Conservation (phyloP, 495 filamentous ascomycete species). For the Cudoniella acicularis region DNA sequence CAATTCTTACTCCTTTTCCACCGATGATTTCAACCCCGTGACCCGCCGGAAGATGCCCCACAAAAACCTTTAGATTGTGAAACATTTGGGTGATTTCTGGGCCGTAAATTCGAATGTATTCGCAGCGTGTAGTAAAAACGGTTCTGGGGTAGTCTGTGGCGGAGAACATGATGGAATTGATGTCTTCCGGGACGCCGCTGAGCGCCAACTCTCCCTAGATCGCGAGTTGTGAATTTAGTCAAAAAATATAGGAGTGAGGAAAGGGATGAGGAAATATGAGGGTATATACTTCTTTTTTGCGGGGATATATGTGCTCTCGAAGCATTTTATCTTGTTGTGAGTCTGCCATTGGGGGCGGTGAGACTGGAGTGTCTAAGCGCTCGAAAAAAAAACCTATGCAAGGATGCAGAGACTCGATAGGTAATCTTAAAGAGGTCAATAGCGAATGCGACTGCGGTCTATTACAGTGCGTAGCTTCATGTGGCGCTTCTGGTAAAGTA, state of each 20-base stretch:
- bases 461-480: background rate
- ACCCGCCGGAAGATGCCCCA: background rate
- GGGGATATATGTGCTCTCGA: no score
- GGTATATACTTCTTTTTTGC: no score
- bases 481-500: background rate
- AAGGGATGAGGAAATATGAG: no score
- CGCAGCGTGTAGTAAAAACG: background rate
- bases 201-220: background rate
- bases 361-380: no score
- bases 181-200: background rate
- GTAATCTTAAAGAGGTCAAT: no score
- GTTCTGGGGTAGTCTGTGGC: background rate
- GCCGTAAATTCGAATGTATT: background rate
- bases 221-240: no score
- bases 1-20: background rate
- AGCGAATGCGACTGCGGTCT: no score
- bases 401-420: no score
- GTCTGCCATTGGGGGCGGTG: no score
- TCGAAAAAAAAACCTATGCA: no score
- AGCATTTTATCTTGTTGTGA: no score
- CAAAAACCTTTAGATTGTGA: background rate
- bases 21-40: background rate
- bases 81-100: background rate
- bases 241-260: no score
- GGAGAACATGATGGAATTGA: background rate